Base-by-base conservation (phyloP, 176 grass and related monocot species). In the Avena atlantica region DNA sequence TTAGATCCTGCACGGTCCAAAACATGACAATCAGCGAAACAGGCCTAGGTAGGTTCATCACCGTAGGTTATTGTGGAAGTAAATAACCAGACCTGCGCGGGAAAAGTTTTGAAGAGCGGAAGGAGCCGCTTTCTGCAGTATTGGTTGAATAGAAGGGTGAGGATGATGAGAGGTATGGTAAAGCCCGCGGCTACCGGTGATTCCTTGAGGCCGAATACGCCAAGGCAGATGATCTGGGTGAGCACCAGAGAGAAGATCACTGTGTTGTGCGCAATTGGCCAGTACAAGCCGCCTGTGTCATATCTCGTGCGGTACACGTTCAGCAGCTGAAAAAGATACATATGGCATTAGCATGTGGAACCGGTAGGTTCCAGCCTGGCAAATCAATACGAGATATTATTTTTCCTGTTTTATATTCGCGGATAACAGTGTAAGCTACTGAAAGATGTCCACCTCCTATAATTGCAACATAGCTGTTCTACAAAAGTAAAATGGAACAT, bases 101-200 rank as follows among this genome's bases (percentile, higher is more conserved):
- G 88, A 23, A 80, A 89, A 52, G 82, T 94, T 44, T 34, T 86
- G 89, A 98, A 98, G 48, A 98, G 74, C 44, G 93, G 96, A 62
- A 94, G 84, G 69, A 98, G 94, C 12, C 87, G 88, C 9, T 96
- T 89, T 88, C 94, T 90, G 85, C 97, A 98, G 27, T 96, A 98
- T 60, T 96, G 92, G 23, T 98, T 94, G 78, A 98, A 98, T 52
- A 98, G 74, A 63, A 98, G 85, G 15, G 97, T 98, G 37, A 94
- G 47, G 48, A 98, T 86, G 66, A 93, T 74, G 66, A 98, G 94
- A 71, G 87, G 94, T 79, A 98, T 81, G 20, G 85, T 96, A 80
- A 94, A 98, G 81, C 88, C 89, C 58, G 90, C 87, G 31, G 90
- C 66, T 76, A 96, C 85, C 4, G 97, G 87, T 34, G 97, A 98